These are phyloP conservation scores for Metahyphopichia silvanorum DNA, from an alignment of 805 yeast species.

Conservation along the genomic window DNA sequence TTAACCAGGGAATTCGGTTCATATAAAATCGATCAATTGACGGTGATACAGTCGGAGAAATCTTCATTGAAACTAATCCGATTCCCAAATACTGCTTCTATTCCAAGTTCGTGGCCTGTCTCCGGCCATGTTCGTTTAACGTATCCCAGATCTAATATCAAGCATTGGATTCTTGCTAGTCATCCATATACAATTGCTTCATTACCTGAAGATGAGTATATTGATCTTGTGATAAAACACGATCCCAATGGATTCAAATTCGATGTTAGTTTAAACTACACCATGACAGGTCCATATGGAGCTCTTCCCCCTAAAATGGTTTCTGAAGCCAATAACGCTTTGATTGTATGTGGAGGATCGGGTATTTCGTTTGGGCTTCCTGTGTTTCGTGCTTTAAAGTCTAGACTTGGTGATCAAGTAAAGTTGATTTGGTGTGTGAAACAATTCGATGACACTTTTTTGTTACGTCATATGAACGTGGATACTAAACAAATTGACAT, in stretches of 20 bases:
- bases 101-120: slow-evolving; percentile 26
- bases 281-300: slow-evolving; percentile 33
- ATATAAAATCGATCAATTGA: slow-evolving; percentile 10
- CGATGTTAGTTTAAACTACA: slow-evolving; percentile 6
- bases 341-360: slow-evolving; percentile 67
- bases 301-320: slow-evolving; percentile 45
- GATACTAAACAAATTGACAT: slow-evolving; percentile 31
- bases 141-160: slow-evolving; percentile 21
- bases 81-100: slow-evolving; percentile 15
- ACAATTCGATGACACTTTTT: slow-evolving; percentile 43
- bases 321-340: slow-evolving; percentile 46
- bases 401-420: slow-evolving; percentile 19
- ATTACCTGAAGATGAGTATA: slow-evolving; percentile 30
- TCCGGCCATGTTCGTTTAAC: slow-evolving; percentile 60
- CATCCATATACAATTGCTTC: slow-evolving; percentile 69
- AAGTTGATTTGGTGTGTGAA: slow-evolving; percentile 55
- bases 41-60: slow-evolving; percentile 9
- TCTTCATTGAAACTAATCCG: slow-evolving; percentile 18
- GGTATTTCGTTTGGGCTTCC: slow-evolving; percentile 68
- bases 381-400: slow-evolving; percentile 38
- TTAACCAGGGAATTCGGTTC: slow-evolving; percentile 24
- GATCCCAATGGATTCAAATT: slow-evolving; percentile 19
- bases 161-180: slow-evolving; percentile 48
- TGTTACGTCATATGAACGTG: slow-evolving; percentile 36
- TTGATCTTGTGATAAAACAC: slow-evolving; percentile 46